Base-by-base conservation (phyloP, 768 basidiomycete genomes). In the Lactarius vividus region DNA sequence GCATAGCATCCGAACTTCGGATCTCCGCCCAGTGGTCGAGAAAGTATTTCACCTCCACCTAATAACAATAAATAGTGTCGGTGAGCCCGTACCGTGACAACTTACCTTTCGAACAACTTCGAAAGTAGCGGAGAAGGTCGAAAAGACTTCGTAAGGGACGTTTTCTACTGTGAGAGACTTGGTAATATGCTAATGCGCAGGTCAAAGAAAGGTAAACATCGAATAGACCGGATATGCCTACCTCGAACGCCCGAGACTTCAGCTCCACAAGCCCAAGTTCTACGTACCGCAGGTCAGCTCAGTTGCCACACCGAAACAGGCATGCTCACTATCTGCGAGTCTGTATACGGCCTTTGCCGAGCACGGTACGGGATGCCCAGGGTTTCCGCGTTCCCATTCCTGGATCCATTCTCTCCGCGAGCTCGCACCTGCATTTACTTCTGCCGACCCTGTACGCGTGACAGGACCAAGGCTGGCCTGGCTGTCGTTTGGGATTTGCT, bases 311-410 rank as follows among this genome's bases (percentile, higher is more conserved):
- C 40, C 29, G 49, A 28, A 33, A 42, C 26, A 33, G 28, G n/a
- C 9, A 78, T 88, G 69, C 65, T 35, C 37, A 92, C 91, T 84
- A 72, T 94, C 93, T 20, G 93, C 93, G 33, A 94, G 81, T 58
- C 91, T 81, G 73, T 92, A 95, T 10, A 87, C 85, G 3, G 92
- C 89, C 74, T 94, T 94, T 16, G 92, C 91, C 33, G 90, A 92
- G 71, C 91, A 92, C 0, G 86, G 86, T n/a, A 82, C 78, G 1
- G 90, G 89, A 55, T 83, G 80, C 13, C 82, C 82, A 4, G 86
- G 85, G 71, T 89, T 82, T 59, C 78, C 78, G 54, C 75, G 75
- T 72, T 82, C 79, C 91, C 91, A 94, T 55, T 83, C 81, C 67
- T 76, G 79, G 55, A 94, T 86, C 92, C 92, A 95, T 61, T 90